Evolutionary conservation across 441 rosid genomes (phyloP).

Genomic region (Eutrema salsugineum): DNA sequence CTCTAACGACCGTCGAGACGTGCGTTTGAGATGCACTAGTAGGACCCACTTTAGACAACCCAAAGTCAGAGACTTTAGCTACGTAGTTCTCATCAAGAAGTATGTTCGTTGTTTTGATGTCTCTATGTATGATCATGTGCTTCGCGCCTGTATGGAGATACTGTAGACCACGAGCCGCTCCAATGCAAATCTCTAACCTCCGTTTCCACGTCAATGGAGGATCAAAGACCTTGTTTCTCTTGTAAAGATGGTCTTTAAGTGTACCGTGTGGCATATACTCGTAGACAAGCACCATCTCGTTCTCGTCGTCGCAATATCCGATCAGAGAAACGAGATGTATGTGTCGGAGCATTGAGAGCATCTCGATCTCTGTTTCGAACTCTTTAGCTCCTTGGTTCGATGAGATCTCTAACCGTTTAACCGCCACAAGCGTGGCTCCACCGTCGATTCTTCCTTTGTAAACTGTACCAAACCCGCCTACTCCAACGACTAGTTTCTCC

Average conservation of each 20-base stretch:
- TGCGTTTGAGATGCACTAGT: slow-evolving; percentile 37
- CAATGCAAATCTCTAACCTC: slow-evolving; percentile 58
- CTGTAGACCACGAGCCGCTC: slow-evolving; percentile 49
- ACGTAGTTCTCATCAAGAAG: slow-evolving; percentile 52
- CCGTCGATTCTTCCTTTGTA: slow-evolving; percentile 51
- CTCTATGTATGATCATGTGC: slow-evolving; percentile 53
- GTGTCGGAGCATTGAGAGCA: slow-evolving; percentile 58
- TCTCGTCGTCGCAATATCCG: slow-evolving; percentile 50
- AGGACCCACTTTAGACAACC: slow-evolving; percentile 47
- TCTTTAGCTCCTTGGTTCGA: slow-evolving; percentile 45
- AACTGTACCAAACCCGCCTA: slow-evolving; percentile 58
- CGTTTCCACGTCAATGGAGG: slow-evolving; percentile 57
- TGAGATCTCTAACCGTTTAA: slow-evolving; percentile 40
- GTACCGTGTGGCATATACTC: slow-evolving; percentile 62
- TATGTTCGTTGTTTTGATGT: slow-evolving; percentile 58
- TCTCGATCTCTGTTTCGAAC: slow-evolving; percentile 54
- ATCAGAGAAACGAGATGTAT: slow-evolving; percentile 53
- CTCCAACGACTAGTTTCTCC: slow-evolving; percentile 37
- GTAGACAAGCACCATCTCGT: slow-evolving; percentile 56
- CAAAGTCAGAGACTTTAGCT: slow-evolving; percentile 69
- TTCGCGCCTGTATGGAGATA: slow-evolving; percentile 53
- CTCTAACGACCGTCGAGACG: slow-evolving; percentile 56
- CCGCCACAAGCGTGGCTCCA: slow-evolving; percentile 43
- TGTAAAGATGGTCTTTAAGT: slow-evolving; percentile 47
- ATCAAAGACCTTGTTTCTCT: slow-evolving; percentile 19